Base-by-base conservation (phyloP, 805 yeast species). In the Suhomyces xylopsoci region DNA sequence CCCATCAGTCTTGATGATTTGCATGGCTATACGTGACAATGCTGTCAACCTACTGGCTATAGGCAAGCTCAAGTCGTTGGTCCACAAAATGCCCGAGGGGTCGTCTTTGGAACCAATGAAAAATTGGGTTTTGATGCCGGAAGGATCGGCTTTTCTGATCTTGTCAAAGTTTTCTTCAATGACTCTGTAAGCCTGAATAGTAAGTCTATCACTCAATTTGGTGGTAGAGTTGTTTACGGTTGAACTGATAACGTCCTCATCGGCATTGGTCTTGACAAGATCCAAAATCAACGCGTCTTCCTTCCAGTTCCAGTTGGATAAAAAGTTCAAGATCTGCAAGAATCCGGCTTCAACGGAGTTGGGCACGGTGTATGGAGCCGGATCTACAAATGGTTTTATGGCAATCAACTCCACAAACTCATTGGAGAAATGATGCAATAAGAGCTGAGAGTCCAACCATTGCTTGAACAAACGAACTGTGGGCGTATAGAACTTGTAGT, bases 251-350 rank as follows among this genome's bases (percentile, higher is more conserved):
- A 48, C 51, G 51, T 55, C 58, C n/a, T 66, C 72, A 36, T 63
- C 60, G 12, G 63, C 71, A 17, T 64, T 65, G 47, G 66, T 68
- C 55, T 81, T 84, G 12, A 86, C 83, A 58, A 90, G 71, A 62
- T 94, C 97, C 55, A 94, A 70, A 50, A 92, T 81, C 55, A 94
- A 71, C 1, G 97, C 87, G 46, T 87, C 90, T 56, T 88, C 96
- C 61, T 82, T 87, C 99, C 99, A 94, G 67, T 94, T 91, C 99
- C 99, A 94, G 43, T 70, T 71, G 24, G 96, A 79, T 45, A 94
- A 67, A 61, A 87, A 88, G 46, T 81, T 74, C 38, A 94, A 66
- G 10, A 85, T 80, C 54, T 94, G 84, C 53, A 89, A 72, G 65
- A 94, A 90, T 5, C 97, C 99, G 51, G 87, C 80, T 56, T 84